Evolutionary conservation across 2,329 filamentous ascomycete genomes (phyloP).

Genomic region (Ceratocystis diversiconidia): DNA sequence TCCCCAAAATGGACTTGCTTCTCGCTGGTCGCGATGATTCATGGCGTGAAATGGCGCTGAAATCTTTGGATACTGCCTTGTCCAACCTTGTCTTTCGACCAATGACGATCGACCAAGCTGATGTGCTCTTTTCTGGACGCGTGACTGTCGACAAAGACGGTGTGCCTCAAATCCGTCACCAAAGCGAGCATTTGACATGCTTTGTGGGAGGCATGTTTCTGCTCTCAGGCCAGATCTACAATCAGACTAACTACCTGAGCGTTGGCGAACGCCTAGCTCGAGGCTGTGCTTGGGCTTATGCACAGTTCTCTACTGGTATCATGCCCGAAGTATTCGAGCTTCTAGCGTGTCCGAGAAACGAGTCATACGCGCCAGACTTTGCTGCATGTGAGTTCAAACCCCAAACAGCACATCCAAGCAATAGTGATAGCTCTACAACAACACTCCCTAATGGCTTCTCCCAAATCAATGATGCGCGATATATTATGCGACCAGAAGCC

Average conservation of each 20-base stretch:
- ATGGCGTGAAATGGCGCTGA: conserved; percentile 51
- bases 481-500: conserved; percentile 59
- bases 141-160: conserved; percentile 14
- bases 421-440: conserved; percentile 21
- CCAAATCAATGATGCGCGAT: conserved; percentile 40
- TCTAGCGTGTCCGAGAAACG: conserved; percentile 30
- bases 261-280: conserved; percentile 45
- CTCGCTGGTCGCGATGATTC: conserved; percentile 46
- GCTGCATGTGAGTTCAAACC: conserved; percentile 23
- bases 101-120: conserved; percentile 43
- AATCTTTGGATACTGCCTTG: conserved; percentile 43
- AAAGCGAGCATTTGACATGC: conserved; percentile 42
- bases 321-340: conserved; percentile 45
- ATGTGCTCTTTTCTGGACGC: conserved; percentile 48
- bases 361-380: conserved; percentile 19
- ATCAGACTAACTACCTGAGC: conserved; percentile 39
- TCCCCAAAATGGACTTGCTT: conserved; percentile 49
- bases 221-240: conserved; percentile 44
- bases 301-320: conserved; percentile 39
- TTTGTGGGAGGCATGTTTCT: conserved; percentile 53
- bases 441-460: conserved; percentile 37
- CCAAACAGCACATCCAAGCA: conserved; percentile 19
- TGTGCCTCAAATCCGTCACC: background rate
- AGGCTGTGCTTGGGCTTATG: conserved; percentile 51
- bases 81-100: conserved; percentile 56